phyloP scores from a whole-genome alignment of 2,329 filamentous ascomycete species.

The Grosmannia huntii region DNA sequence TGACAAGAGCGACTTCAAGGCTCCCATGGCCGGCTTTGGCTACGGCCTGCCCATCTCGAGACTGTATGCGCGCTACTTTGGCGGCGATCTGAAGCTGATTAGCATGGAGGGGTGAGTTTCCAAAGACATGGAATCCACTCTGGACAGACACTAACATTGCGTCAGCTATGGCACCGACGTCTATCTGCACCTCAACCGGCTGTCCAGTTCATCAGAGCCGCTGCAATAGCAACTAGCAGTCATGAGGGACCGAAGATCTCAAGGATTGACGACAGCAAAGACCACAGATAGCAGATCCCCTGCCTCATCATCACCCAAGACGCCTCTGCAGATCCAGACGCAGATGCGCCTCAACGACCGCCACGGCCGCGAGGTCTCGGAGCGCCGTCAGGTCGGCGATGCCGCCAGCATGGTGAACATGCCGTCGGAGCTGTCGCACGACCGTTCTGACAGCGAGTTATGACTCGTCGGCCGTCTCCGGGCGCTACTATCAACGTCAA shows the following conservation, averaged over 20 bases:
- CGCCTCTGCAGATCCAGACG: conserved; percentile 41
- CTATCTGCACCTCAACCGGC: conserved; percentile 90
- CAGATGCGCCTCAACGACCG: conserved; percentile 54
- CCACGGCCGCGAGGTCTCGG: conserved; percentile 54
- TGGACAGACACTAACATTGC: too few species aligned
- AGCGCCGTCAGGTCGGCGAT: conserved; percentile 84
- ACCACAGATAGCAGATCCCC: conserved; percentile 1
- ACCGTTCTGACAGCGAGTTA: conserved; percentile 22
- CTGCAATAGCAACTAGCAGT: conserved; percentile 89
- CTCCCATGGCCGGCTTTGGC: conserved; percentile 98
- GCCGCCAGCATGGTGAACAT: conserved; percentile 62
- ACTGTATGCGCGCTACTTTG: conserved; percentile 93
- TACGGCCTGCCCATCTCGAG: conserved; percentile 91
- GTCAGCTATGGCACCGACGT: conserved; percentile 91
- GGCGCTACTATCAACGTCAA: background rate
- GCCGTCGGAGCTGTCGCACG: conserved; percentile 17
- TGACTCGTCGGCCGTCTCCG: conserved; percentile 10
- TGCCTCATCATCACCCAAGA: background rate
- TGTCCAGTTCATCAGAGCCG: conserved; percentile 91
- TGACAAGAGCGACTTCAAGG: conserved; percentile 98
- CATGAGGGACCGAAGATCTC: conserved; percentile 61
- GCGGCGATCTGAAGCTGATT: conserved; percentile 91
- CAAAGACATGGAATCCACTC: too few species aligned
- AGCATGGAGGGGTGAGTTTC: conserved; percentile 90
- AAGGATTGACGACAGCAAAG: conserved; percentile 47